These are phyloP conservation scores for Heliamphora exappendiculata DNA, from an alignment of 148 eudicot species.

Conservation along the genomic window DNA sequence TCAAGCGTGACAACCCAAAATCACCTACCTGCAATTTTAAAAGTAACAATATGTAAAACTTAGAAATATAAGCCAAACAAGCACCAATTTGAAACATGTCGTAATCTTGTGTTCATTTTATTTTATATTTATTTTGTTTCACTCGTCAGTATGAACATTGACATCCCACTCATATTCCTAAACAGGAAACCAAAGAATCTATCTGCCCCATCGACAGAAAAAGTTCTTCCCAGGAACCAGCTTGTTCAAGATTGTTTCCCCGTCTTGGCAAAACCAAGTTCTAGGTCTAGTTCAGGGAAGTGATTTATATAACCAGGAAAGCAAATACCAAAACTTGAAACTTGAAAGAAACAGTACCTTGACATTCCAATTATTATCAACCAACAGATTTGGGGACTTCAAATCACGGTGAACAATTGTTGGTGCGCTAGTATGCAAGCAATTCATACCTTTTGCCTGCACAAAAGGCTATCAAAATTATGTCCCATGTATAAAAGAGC, in stretches of 20 bases:
- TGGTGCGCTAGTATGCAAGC: constrained; percentile 91
- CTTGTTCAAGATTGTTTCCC: neutral
- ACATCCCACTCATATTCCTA: neutral
- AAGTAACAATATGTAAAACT: neutral
- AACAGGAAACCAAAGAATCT: neutral
- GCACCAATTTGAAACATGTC: neutral
- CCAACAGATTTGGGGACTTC: constrained; percentile 95
- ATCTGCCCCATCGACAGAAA: neutral
- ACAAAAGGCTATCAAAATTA: constrained; percentile 15
- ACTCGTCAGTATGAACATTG: neutral
- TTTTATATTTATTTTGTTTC: neutral
- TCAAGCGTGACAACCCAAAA: constrained; percentile 86
- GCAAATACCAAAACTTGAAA: constrained; percentile 7
- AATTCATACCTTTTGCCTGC: constrained; percentile 98
- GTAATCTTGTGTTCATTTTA: neutral
- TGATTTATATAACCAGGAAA: neutral
- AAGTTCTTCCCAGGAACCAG: neutral
- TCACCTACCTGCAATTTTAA: constrained; percentile 65
- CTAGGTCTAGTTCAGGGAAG: constrained; percentile 4
- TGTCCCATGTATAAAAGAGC: constrained; percentile 2
- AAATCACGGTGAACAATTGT: constrained; percentile 99
- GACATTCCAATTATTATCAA: constrained; percentile 95
- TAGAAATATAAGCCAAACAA: constrained; percentile 2
- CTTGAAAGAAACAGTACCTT: constrained; percentile 49
- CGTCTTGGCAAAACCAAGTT: constrained; percentile 1